Conservation (phyloP, 176 grass and related monocot genomes). For the Zoysia japonica region DNA sequence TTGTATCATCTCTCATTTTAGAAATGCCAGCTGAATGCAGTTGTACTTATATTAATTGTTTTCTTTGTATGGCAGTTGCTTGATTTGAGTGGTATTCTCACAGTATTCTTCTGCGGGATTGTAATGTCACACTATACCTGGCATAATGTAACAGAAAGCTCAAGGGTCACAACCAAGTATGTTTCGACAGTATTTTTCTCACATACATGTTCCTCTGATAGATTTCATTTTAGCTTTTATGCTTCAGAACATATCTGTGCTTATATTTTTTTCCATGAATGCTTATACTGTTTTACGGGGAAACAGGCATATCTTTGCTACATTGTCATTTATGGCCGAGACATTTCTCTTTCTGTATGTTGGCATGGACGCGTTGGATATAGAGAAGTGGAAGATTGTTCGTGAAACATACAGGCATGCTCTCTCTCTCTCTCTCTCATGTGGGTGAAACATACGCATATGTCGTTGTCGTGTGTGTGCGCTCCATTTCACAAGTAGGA, state of each 20-base stretch:
- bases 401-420: slow-evolving; percentile 51
- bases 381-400: slow-evolving; percentile 90
- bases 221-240: slow-evolving; percentile 20
- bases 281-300: slow-evolving; percentile 16
- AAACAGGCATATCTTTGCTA: slow-evolving; percentile 85
- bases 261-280: background rate
- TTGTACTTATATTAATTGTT: slow-evolving; percentile 15
- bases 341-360: slow-evolving; percentile 94
- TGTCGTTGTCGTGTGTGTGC: no score
- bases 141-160: slow-evolving; percentile 98
- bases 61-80: slow-evolving; percentile 66
- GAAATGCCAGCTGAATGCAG: background rate
- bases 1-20: no score
- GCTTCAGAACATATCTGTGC: background rate
- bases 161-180: slow-evolving; percentile 94
- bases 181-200: slow-evolving; percentile 31
- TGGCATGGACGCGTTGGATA: slow-evolving; percentile 95
- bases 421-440: background rate
- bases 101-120: slow-evolving; percentile 93
- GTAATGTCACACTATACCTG: slow-evolving; percentile 98
- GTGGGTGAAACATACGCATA: no score
- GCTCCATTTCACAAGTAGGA: no score
- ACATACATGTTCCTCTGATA: background rate
- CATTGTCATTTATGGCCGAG: slow-evolving; percentile 85
- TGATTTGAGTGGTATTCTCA: slow-evolving; percentile 91